phyloP scores from a whole-genome alignment of 345 rosid species.

The Litchi chinensis region DNA sequence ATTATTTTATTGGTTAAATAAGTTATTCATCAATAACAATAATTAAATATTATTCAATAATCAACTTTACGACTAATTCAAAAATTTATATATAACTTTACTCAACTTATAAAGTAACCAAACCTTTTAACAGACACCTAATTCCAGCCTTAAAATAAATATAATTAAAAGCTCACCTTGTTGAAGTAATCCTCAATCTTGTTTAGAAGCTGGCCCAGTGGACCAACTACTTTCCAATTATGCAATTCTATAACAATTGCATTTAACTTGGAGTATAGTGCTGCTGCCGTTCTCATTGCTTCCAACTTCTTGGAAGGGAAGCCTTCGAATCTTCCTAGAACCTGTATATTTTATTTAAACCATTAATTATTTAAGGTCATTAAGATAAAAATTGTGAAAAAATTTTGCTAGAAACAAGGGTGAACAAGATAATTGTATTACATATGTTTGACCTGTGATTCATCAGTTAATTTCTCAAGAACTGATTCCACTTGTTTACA shows the following conservation, averaged over 20 bases:
- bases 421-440: no score
- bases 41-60: no score
- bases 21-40: no score
- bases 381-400: neutral
- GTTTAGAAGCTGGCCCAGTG: slow-evolving; percentile 68
- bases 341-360: slow-evolving; percentile 40
- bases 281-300: slow-evolving; percentile 72
- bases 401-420: neutral
- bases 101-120: no score
- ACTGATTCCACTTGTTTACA: slow-evolving; percentile 69
- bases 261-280: slow-evolving; percentile 58
- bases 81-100: no score
- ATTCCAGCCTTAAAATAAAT: no score
- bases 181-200: slow-evolving; percentile 75
- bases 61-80: no score
- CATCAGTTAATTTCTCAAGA: slow-evolving; percentile 86
- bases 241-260: slow-evolving; percentile 57
- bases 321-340: slow-evolving; percentile 84
- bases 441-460: slow-evolving; percentile 64
- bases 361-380: no score
- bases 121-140: no score
- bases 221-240: slow-evolving; percentile 66
- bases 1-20: no score
- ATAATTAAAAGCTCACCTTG: slow-evolving; percentile 48
- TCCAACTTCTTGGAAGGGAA: slow-evolving; percentile 87